Evolutionary conservation across 352 stramenopile genomes (phyloP), one percentile per base, ranked within the genome.

Genomic region (Phytophthora hibernalis): DNA sequence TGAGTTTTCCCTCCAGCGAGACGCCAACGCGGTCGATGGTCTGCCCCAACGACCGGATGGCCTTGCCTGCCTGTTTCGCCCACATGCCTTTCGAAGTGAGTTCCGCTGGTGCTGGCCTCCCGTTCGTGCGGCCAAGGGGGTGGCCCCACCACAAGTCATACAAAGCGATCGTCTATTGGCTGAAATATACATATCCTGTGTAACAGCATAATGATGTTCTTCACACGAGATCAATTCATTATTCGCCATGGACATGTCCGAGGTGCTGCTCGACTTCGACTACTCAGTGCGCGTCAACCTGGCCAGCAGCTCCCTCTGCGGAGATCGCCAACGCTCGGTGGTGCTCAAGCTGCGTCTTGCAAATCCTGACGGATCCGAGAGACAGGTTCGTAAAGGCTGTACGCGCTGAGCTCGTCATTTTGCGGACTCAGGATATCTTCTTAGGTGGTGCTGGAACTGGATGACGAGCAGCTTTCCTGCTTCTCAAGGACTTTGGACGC

Each of bases 1-100:
- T 81, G 66, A 94, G 70, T 54, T 77, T 80, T 5, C 85, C 86
- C 74, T 96, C 86, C 31, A 96, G 82, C 42, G 77, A 82, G 66
- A 95, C 83, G 66, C 90, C 90, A 61, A 93, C 80, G 59, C 88
- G 82, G 83, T 97, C 90, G 40, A 97, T 78, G 61, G 83, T 90
- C 72, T 95, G 84, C 43, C 90, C 90, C 44, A 96, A 65, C 24
- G 89, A 89, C 58, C 90, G 89, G 72, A 96, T 84, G 68, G 75
- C 85, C 68, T 95, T 96, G 70, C 90, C 89, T 59, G 91, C 76
- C 61, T 74, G 79, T 66, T 93, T 77, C 54, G 85, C 87, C 74
- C 69, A 84, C 82, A 92, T 74, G 53, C 53, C 54, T 65, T 68
- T 73, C 49, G 56, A 91, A 58, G 28, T 70, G 56, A 68, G 70